These are phyloP conservation scores for Colletotrichum lini DNA, from an alignment of 2,329 filamentous ascomycete species.

Conservation along the genomic window DNA sequence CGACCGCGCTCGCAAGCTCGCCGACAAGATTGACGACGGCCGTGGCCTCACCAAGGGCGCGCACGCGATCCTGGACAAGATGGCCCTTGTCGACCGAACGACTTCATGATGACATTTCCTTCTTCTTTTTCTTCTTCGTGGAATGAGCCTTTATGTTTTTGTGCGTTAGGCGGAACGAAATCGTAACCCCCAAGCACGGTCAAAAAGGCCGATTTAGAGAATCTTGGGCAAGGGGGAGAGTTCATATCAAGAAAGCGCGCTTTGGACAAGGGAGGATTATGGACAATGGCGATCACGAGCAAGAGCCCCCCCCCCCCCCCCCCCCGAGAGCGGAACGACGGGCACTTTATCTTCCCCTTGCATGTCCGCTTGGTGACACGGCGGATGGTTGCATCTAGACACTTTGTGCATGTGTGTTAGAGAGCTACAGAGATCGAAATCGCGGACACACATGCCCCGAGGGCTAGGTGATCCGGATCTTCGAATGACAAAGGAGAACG, in stretches of 20 bases:
- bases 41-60: constrained; percentile 70
- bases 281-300: not conserved
- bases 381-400: constrained; percentile 9
- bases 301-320: no score
- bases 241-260: not conserved
- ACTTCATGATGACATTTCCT: not conserved
- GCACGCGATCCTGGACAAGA: constrained; percentile 77
- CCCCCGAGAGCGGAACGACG: no score
- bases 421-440: not conserved
- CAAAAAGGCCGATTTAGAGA: not conserved
- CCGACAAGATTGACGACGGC: constrained; percentile 75
- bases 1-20: constrained; percentile 73
- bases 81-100: constrained; percentile 56
- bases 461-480: no score
- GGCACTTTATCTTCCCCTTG: not conserved
- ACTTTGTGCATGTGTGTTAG: not conserved
- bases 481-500: no score
- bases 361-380: not conserved
- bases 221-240: no score
- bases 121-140: not conserved
- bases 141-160: not conserved
- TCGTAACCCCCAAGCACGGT: not conserved
- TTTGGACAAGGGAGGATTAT: not conserved
- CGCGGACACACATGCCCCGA: no score
- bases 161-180: not conserved